These are phyloP conservation scores for Akanthomyces uredinophilus DNA, from an alignment of 2,329 filamentous ascomycete genomes.

Conservation along the genomic window DNA sequence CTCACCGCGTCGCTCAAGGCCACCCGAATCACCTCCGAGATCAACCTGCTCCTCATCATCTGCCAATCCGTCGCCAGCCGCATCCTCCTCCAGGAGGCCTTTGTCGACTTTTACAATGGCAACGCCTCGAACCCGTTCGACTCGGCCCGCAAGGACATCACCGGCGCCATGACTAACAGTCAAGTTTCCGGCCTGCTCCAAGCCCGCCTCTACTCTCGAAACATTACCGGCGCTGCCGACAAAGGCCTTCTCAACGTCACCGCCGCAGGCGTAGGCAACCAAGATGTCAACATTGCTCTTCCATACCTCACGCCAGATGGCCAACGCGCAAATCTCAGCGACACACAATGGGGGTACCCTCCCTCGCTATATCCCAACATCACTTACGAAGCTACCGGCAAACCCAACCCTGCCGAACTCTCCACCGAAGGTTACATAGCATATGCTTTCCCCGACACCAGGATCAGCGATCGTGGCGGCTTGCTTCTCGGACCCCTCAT, in stretches of 20 bases:
- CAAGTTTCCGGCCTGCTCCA: constrained; percentile 59
- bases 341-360: constrained; percentile 61
- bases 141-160: constrained; percentile 56
- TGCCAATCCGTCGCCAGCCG: constrained; percentile 67
- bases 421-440: constrained; percentile 40
- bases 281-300: constrained; percentile 47
- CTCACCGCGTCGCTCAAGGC: constrained; percentile 85
- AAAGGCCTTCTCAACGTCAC: constrained; percentile 63
- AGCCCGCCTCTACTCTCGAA: constrained; percentile 64
- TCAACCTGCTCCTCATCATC: constrained; percentile 73
- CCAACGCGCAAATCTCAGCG: constrained; percentile 53
- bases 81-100: constrained; percentile 51
- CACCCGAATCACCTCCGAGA: constrained; percentile 70
- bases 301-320: constrained; percentile 59
- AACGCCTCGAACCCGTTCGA: constrained; percentile 59
- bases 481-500: constrained; percentile 73
- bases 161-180: constrained; percentile 62
- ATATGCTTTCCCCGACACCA: constrained; percentile 44
- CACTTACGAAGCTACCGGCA: constrained; percentile 51
- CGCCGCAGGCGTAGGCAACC: constrained; percentile 30
- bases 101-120: constrained; percentile 48
- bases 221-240: constrained; percentile 49
- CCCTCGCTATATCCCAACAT: constrained; percentile 72
- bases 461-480: constrained; percentile 46
- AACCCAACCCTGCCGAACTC: constrained; percentile 35